Evolutionary conservation across 352 stramenopile genomes (phyloP).

Genomic region (Phytophthora citrophthora): DNA sequence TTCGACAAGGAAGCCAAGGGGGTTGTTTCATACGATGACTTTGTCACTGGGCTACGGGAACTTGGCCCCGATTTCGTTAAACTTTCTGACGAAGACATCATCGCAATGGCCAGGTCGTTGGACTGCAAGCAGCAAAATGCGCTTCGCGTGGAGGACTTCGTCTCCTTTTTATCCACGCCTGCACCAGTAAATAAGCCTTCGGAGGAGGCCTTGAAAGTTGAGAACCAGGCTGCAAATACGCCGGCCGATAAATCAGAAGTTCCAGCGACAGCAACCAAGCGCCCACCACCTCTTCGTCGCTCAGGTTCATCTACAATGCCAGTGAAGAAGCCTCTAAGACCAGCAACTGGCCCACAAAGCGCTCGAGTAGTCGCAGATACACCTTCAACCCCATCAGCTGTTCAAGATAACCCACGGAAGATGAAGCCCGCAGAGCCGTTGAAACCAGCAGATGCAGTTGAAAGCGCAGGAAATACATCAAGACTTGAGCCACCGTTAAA

Average conservation of each 20-base stretch:
- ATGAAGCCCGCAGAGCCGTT: background rate
- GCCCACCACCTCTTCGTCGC: conserved; percentile 20
- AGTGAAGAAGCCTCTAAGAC: conserved; percentile 15
- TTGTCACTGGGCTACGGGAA: conserved; percentile 47
- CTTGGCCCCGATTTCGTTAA: conserved; percentile 47
- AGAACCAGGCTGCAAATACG: background rate
- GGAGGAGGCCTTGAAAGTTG: background rate
- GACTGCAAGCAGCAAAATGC: conserved; percentile 37
- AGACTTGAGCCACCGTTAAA: background rate
- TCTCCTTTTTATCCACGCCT: conserved; percentile 29
- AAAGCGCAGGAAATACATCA: background rate
- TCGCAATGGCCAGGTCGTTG: conserved; percentile 42
- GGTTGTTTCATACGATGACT: conserved; percentile 61
- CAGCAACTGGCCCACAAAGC: conserved; percentile 20
- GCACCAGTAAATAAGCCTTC: background rate
- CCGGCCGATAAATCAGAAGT: background rate
- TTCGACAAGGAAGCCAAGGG: conserved; percentile 80
- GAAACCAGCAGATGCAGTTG: conserved; percentile 2
- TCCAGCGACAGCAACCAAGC: conserved; percentile 9
- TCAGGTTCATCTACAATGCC: conserved; percentile 5
- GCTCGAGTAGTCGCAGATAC: conserved; percentile 14
- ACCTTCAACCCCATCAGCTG: background rate
- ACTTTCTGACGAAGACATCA: conserved; percentile 39
- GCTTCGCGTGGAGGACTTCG: conserved; percentile 53
- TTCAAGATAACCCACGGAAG: conserved; percentile 15